These are phyloP conservation scores for Cercospora nicotianae DNA, from an alignment of 2,329 filamentous ascomycete genomes.

Conservation along the genomic window DNA sequence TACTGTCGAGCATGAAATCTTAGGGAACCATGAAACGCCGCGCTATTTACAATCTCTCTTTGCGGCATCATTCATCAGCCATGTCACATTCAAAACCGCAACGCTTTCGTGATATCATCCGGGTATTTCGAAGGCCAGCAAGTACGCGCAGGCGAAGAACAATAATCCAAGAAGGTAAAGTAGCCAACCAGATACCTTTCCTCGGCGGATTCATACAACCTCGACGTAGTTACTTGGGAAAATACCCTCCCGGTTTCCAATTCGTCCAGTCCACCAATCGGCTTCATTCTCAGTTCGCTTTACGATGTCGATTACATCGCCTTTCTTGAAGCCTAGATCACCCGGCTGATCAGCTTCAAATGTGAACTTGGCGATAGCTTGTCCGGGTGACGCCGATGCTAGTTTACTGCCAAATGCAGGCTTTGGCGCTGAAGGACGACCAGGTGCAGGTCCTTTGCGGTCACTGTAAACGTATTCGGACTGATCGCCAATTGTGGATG, in stretches of 20 bases:
- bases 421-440: conserved; percentile 82
- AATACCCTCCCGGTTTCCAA: conserved; percentile 77
- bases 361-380: conserved; percentile 87
- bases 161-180: conserved; percentile 2
- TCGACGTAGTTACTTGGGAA: conserved; percentile 62
- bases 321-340: conserved; percentile 94
- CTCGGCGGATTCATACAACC: conserved; percentile 19
- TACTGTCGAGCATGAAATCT: background rate
- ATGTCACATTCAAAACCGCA: conserved; percentile 1
- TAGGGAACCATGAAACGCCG: background rate
- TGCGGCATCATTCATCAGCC: conserved; percentile 1
- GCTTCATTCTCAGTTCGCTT: conserved; percentile 93
- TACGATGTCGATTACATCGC: conserved; percentile 89
- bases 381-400: conserved; percentile 63
- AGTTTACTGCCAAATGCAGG: conserved; percentile 75
- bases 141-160: conserved; percentile 4
- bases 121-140: background rate
- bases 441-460: conserved; percentile 59
- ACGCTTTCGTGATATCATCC: conserved; percentile 6
- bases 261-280: conserved; percentile 96
- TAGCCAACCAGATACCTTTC: background rate
- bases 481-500: conserved; percentile 45
- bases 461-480: conserved; percentile 58
- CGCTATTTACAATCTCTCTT: conserved; percentile 4
- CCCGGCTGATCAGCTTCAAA: conserved; percentile 94